Conservation (phyloP, 306 rosid genomes). For the Delonix regia region DNA sequence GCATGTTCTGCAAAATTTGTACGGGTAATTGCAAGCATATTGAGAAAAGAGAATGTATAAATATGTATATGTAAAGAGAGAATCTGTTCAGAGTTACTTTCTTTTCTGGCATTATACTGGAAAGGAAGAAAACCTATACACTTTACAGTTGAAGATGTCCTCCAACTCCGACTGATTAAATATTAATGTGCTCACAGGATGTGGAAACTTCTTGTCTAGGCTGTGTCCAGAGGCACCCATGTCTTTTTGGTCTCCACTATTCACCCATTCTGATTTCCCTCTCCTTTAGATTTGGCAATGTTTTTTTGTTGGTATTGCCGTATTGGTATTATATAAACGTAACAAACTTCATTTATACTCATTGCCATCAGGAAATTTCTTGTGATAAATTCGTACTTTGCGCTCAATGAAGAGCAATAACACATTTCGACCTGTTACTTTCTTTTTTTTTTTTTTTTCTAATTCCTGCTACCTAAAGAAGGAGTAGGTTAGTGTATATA, state of each 20-base stretch:
- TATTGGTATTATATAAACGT: not conserved
- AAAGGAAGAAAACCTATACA: constrained; percentile 37
- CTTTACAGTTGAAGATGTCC: constrained; percentile 45
- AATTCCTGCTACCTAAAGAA: not conserved
- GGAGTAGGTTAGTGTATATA: not conserved
- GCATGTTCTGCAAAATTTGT: constrained; percentile 28
- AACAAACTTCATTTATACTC: not conserved
- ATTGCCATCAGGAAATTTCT: not conserved
- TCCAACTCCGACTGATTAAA: constrained; percentile 1
- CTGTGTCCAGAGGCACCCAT: constrained; percentile 33
- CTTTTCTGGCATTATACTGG: constrained; percentile 4
- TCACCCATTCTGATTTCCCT: too few species aligned
- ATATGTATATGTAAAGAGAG: constrained; percentile 17
- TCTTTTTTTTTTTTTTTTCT: not conserved
- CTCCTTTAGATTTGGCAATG: not conserved
- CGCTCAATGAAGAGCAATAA: not conserved
- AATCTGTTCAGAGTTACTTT: constrained; percentile 13
- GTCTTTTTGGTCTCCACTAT: not conserved
- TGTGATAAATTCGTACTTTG: not conserved
- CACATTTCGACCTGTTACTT: not conserved
- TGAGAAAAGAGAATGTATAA: too few species aligned
- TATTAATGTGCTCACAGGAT: constrained; percentile 25
- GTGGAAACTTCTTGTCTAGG: constrained; percentile 8
- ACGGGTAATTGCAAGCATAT: constrained; percentile 10
- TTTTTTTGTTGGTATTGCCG: too few species aligned